Evolutionary conservation across 495 filamentous ascomycete species (phyloP).

Genomic region (Bombardia bombarda): DNA sequence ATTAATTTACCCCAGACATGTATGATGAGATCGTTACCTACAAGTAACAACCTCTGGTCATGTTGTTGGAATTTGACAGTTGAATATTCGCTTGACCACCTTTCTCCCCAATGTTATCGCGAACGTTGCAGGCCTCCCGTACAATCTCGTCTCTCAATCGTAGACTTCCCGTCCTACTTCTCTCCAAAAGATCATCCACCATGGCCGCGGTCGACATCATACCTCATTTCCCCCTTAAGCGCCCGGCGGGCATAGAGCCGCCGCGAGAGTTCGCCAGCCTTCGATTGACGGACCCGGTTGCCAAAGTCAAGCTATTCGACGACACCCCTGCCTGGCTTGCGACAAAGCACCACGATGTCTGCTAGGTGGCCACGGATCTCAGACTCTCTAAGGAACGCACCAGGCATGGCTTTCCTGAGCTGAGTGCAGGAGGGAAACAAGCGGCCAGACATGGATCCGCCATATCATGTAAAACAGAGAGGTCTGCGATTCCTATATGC

Average conservation of each 20-base stretch:
- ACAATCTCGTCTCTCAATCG: too few relatives aligned
- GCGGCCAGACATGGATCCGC: slow-evolving; percentile 41
- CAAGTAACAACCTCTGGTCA: too few relatives aligned
- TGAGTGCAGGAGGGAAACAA: slow-evolving; percentile 29
- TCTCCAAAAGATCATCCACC: too few relatives aligned
- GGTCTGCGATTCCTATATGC: too few relatives aligned
- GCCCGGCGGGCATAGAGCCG: slow-evolving; percentile 31
- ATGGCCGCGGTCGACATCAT: too few relatives aligned
- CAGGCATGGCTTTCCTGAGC: slow-evolving; percentile 38
- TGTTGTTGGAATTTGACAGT: too few relatives aligned
- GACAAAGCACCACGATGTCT: slow-evolving; percentile 38
- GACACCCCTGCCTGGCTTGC: slow-evolving; percentile 35
- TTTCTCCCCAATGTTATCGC: too few relatives aligned
- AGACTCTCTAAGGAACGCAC: slow-evolving; percentile 32
- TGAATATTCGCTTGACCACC: too few relatives aligned
- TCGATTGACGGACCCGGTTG: slow-evolving; percentile 30
- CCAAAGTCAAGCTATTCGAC: slow-evolving; percentile 37
- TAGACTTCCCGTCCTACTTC: too few relatives aligned
- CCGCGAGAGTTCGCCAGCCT: slow-evolving; percentile 34
- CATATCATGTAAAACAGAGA: slow-evolving; percentile 34
- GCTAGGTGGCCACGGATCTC: slow-evolving; percentile 31
- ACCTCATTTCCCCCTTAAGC: slow-evolving; percentile 33
- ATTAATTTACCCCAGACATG: too few relatives aligned
- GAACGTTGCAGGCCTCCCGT: too few relatives aligned
- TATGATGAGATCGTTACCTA: too few relatives aligned